Evolutionary conservation across 129 eudicot genomes (phyloP), one percentile per base, ranked within the genome.

Genomic region (Gnaphalium uliginosum): DNA sequence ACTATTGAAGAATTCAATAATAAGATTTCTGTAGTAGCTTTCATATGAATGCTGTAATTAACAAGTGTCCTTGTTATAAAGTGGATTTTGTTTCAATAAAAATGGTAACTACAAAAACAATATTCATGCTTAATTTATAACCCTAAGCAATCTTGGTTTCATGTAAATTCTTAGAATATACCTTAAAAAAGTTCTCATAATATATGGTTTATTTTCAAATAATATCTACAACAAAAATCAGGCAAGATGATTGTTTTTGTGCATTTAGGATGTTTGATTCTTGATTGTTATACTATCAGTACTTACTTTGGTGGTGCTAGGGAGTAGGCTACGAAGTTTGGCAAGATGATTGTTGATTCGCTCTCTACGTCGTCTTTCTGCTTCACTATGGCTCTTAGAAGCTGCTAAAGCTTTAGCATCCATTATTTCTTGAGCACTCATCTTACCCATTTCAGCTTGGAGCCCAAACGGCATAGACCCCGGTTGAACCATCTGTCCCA

Each of bases 321-420:
- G 98, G 29, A 90, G 87, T 41, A 90, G 66, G 86, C 97, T 88
- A 53, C 98, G 86, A 35, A 94, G 86, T 88, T 84, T 94, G 62
- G 96, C 97, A 60, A 94, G 91, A 71, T 94, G 97, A 72, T 87
- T 90, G 58, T 90, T 94, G 83, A 94, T 94, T 37, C 98, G 79
- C 66, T 94, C 98, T 75, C 98, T 81, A 3, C 98, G 87, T 15
- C 91, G 78, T 64, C 98, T 73, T 83, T 94, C 97, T 2, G 98
- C 98, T 83, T 94, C 97, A 56, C 97, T 94, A 30, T 94, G 98
- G 79, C 96, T 94, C 78, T 90, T 90, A 0, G 97, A 94, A 63
- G 98, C 98, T 4, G 98, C 98, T 9, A 93, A 89, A 43, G 98
- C 98, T 80, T 93, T 93, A 17, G 98, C 98, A 74, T 93, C 98